Percentiles rank a stretch among this genome's conserved stretches.
Evolutionary conservation across 129 eudicot species (phyloP).

Genomic region (Silybum marianum): DNA sequence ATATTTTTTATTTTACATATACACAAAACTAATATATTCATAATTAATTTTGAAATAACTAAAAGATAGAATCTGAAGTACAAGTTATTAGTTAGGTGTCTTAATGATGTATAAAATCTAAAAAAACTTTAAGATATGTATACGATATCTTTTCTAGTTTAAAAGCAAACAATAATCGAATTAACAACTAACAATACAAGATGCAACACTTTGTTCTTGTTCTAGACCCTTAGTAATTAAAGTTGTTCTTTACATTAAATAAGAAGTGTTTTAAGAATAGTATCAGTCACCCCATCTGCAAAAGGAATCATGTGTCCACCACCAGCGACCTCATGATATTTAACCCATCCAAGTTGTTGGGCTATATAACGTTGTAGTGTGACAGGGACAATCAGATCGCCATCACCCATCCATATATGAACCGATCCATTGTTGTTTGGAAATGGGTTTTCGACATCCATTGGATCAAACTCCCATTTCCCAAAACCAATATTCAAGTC

Average conservation of each 20-base stretch:
- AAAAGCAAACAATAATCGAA: neutral
- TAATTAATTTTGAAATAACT: too few species aligned
- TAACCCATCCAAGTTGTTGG: constrained; percentile 54
- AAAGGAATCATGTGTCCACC: constrained; percentile 59
- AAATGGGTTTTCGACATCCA: constrained; percentile 52
- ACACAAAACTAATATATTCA: too few species aligned
- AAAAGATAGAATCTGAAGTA: too few species aligned
- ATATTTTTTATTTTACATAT: too few species aligned
- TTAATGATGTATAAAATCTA: neutral
- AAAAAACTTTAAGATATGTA: neutral
- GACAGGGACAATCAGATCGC: constrained; percentile 54
- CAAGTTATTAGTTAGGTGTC: too few species aligned
- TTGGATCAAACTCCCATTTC: constrained; percentile 80
- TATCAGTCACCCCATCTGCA: constrained; percentile 45
- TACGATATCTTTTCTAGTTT: neutral
- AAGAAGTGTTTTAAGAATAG: constrained; percentile 47
- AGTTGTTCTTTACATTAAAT: neutral
- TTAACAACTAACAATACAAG: neutral
- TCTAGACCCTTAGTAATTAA: neutral
- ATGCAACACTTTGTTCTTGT: neutral
- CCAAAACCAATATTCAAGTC: constrained; percentile 70
- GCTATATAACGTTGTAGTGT: constrained; percentile 60
- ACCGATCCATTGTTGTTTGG: constrained; percentile 47
- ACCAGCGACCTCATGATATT: constrained; percentile 63
- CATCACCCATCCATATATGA: constrained; percentile 76